Percentiles rank a stretch among this genome's conserved stretches.
These are phyloP conservation scores for Plantago elongata DNA, from an alignment of 257 asterid species.

Conservation along the genomic window DNA sequence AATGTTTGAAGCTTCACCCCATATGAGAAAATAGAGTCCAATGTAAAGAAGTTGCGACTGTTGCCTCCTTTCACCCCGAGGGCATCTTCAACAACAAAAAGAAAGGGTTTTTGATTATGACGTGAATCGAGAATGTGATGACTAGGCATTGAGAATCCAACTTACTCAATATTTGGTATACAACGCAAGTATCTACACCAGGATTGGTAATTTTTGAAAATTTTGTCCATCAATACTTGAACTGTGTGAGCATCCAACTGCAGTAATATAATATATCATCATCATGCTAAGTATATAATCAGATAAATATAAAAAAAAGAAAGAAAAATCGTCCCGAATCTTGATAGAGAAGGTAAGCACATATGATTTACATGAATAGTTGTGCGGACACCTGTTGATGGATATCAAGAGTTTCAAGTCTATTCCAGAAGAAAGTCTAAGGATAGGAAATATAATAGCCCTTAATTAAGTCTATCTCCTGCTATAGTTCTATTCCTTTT, in stretches of 20 bases:
- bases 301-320: conserved; percentile 8
- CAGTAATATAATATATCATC: conserved; percentile 21
- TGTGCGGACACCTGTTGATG: no score
- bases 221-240: conserved; percentile 56
- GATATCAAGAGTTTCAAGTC: no score
- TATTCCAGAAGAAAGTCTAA: no score
- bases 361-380: no score
- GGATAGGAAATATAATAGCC: no score
- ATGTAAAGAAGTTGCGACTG: conserved; percentile 92
- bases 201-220: conserved; percentile 74
- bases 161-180: conserved; percentile 69
- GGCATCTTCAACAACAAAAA: conserved; percentile 47
- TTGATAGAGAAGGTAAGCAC: no score
- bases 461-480: no score
- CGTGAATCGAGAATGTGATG: conserved; percentile 9
- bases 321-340: no score
- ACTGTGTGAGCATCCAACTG: conserved; percentile 70
- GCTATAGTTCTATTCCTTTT: no score
- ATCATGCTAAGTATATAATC: conserved; percentile 11
- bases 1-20: conserved; percentile 99
- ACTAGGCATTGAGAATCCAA: conserved; percentile 21
- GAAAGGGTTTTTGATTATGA: conserved; percentile 7
- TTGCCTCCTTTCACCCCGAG: conserved; percentile 50
- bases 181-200: conserved; percentile 88
- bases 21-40: conserved; percentile 91